Conservation (phyloP, 139 green algal genomes). For the Zygnema circumcarinatum region DNA sequence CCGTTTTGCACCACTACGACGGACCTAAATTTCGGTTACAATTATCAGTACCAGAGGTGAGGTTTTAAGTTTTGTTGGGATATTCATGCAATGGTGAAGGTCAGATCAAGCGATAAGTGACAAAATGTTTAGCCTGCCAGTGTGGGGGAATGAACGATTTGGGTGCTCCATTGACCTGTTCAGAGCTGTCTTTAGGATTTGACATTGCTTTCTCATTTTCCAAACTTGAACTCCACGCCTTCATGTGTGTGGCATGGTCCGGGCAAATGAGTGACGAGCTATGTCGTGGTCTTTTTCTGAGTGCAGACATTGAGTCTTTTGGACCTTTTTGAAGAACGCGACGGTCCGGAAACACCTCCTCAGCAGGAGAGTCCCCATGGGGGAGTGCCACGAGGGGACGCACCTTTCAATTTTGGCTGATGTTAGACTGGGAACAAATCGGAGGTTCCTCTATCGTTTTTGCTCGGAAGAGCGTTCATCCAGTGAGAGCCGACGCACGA, state of each 20-base stretch:
- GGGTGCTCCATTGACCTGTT: not conserved
- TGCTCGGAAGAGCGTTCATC: no score
- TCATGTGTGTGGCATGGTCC: no score
- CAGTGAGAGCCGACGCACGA: no score
- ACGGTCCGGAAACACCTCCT: not conserved
- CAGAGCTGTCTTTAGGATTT: not conserved
- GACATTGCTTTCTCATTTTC: no score
- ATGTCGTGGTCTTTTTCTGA: slow-evolving; percentile 22
- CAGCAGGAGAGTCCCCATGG: not conserved
- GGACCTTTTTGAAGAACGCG: slow-evolving; percentile 36
- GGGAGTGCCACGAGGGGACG: not conserved
- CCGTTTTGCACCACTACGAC: slow-evolving; percentile 52
- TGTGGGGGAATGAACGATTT: not conserved
- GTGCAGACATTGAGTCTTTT: slow-evolving; percentile 40
- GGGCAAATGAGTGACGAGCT: no score
- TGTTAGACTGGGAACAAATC: not conserved
- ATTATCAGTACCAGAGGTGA: slow-evolving; percentile 48
- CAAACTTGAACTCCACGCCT: no score
- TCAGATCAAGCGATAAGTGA: not conserved
- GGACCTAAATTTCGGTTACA: slow-evolving; percentile 52
- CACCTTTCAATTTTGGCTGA: not conserved
- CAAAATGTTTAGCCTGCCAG: not conserved
- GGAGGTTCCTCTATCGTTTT: no score
- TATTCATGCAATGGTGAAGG: not conserved
- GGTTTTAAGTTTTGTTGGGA: not conserved